Base-by-base conservation (phyloP, 2,329 filamentous ascomycete species). In the Chalaropsis ovoidea region DNA sequence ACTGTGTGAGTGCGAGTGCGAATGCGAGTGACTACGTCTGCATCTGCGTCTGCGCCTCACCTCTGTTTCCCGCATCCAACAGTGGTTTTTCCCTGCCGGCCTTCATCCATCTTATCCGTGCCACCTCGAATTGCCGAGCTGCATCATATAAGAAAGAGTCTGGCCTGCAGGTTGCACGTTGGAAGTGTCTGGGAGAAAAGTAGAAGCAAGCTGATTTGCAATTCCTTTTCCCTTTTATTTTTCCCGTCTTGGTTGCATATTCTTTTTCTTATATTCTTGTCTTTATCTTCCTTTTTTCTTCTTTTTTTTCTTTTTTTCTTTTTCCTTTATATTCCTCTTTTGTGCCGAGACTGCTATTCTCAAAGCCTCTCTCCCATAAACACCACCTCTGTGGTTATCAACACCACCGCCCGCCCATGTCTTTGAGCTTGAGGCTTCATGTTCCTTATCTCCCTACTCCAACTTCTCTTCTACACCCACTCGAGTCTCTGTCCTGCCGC, bases 91-190 rank as follows among this genome's bases (percentile, higher is more conserved):
- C 27, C 54, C 24, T 58, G 54, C 54, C 27, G 27, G 24, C 54
- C 27, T 39, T 39, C 54, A 39, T 58, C 54, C 31, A 58, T 58
- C 54, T 58, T 58, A 58, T 58, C 27, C 54, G 54, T 58, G 54
- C 31, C 31, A 58, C 54, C 31, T 58, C 31, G 15, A 31, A 31
- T 58, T 58, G 54, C 54, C 54, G 54, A 58, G 54, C n/a, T 58
- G 54, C 54, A 58, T 58, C 54, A 39, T 39, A 58, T 39, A 58
- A 58, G 54, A 35, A 58, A 52, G 47, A 52, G 47, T 39, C 24
- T 35, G 22, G 31, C 54, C 54, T 58, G 24, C 27, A 58, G 54
- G 27, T 35, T 58, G 54, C 54, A 58, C 24, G 11, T 39, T 13
- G 11, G 27, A 39, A 58, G 31, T 10, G 7, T 39, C 8, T 19